Conservation (phyloP, 306 rosid species). For the Gleditsia sinensis region DNA sequence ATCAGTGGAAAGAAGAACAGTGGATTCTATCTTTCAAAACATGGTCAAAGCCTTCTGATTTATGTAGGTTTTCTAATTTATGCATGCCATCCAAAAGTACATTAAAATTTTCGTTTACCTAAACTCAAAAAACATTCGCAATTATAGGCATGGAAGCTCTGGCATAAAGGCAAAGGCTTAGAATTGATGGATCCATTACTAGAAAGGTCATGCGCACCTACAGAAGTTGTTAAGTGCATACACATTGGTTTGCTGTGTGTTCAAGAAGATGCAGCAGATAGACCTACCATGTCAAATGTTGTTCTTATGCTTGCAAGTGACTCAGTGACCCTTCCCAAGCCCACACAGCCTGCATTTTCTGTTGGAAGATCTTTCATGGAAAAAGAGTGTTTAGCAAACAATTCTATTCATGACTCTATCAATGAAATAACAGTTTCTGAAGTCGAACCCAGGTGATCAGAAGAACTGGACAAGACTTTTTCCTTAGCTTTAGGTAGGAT, state of each 20-base stretch:
- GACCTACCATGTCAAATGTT: slow-evolving; percentile 12
- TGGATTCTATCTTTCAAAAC: slow-evolving; percentile 39
- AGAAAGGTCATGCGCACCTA: neutral
- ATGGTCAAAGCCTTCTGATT: slow-evolving; percentile 43
- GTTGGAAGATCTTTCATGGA: neutral
- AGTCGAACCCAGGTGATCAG: neutral
- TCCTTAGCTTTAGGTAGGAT: neutral
- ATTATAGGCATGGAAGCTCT: slow-evolving; percentile 9
- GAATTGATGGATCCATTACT: slow-evolving; percentile 3
- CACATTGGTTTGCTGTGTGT: slow-evolving; percentile 11
- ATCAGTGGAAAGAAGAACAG: slow-evolving; percentile 42
- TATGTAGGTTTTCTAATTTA: slow-evolving; percentile 36
- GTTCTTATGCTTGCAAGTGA: slow-evolving; percentile 18
- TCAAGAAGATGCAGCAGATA: slow-evolving; percentile 16
- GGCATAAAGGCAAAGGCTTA: neutral
- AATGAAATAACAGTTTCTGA: neutral
- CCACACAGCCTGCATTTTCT: slow-evolving; percentile 19
- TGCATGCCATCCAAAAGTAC: neutral
- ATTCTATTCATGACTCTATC: neutral
- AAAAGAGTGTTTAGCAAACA: neutral
- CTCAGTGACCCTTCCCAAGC: neutral
- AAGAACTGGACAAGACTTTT: neutral
- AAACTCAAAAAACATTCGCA: neutral
- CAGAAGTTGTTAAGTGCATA: slow-evolving; percentile 1
- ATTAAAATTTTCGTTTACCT: neutral